Evolutionary conservation across 768 basidiomycete genomes (phyloP).

Genomic region (Phylloporus arenicola): DNA sequence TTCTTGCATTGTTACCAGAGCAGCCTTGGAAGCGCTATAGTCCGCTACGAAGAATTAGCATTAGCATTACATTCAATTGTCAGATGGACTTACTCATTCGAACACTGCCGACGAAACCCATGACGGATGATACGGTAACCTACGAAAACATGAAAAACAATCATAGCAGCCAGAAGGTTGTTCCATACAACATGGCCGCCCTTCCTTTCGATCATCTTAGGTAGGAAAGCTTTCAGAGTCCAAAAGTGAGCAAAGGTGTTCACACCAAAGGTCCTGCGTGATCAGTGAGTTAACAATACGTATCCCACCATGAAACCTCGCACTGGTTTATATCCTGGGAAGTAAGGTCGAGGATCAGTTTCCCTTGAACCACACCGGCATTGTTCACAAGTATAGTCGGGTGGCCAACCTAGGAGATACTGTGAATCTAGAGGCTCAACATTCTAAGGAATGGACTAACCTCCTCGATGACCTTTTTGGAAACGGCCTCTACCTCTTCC

Average conservation of each 20-base stretch:
- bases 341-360: constrained; percentile 71
- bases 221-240: constrained; percentile 90
- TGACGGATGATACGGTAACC: constrained; percentile 74
- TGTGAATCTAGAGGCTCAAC: background rate
- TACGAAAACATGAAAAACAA: constrained; percentile 28
- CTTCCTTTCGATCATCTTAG: constrained; percentile 72
- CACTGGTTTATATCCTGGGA: constrained; percentile 80
- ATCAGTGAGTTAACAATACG: constrained; percentile 1
- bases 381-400: constrained; percentile 93
- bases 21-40: constrained; percentile 91
- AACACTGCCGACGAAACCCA: constrained; percentile 65
- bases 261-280: constrained; percentile 74
- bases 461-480: constrained; percentile 73
- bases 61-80: background rate
- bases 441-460: constrained; percentile 33
- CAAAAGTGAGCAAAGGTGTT: constrained; percentile 90
- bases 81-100: constrained; percentile 59
- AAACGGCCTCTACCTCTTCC: constrained; percentile 74
- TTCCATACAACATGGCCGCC: constrained; percentile 78
- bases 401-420: constrained; percentile 59
- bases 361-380: constrained; percentile 91
- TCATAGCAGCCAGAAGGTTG: background rate
- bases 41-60: constrained; percentile 50
- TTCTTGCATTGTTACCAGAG: constrained; percentile 74
- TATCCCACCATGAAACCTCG: constrained; percentile 46